Base-by-base conservation (phyloP, 768 basidiomycete species). In the Lentinula edodes region DNA sequence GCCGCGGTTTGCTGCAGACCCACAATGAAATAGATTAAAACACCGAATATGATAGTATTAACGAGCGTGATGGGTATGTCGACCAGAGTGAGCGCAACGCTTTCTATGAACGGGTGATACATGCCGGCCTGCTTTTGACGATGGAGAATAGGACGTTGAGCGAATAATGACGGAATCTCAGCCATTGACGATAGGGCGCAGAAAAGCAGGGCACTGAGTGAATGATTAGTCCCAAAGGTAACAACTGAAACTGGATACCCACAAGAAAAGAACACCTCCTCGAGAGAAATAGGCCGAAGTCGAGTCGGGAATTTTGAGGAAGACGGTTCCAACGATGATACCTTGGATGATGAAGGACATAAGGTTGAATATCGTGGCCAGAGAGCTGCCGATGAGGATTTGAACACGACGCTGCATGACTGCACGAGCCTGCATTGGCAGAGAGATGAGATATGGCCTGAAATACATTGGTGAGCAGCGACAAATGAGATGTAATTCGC, bases 261-360 rank as follows among this genome's bases (percentile, higher is more conserved):
- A 87, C 82, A 91, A 90, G 80, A 89, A 92, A 18, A 93, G 75
- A 23, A 88, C 78, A 73, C 90, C 86, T 43, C 89, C 90, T 18
- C 91, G 83, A n/a, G 87, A 85, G 77, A 89, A 91, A 68, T 82
- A 87, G 10, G 83, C 84, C 13, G 76, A 71, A 0, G 90, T 89
- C 8, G 75, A 73, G 15, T 82, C 74, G 0, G 82, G 76, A 38
- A 85, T 72, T 8, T 79, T 75, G 61, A 84, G 76, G 77, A 89
- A 93, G 34, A 89, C 80, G 0, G 83, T 85, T 32, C 89, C 89
- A 55, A 87, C 78, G 65, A 81, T 78, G 7, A 80, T 60, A 32
- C 72, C 75, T 65, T 82, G 79, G 64, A 85, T 74, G 35, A 84
- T 65, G 68, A 84, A 87, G 9, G 80, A 75, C 43, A 85, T 87